These are phyloP conservation scores for Dianthus caryophyllus DNA, from an alignment of 148 eudicot genomes.

Conservation along the genomic window DNA sequence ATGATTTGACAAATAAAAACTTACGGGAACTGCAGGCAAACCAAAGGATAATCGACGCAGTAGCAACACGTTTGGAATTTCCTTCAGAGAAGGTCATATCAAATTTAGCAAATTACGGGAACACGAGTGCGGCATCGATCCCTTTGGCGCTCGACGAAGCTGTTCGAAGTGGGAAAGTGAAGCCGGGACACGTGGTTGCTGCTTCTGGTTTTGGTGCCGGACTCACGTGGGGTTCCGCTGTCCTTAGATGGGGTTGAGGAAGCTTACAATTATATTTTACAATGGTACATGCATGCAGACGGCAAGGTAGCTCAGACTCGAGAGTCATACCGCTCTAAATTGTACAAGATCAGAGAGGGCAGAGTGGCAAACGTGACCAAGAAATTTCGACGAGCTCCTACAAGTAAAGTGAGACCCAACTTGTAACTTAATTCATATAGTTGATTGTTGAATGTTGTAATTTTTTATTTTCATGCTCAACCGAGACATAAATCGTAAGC, in stretches of 20 bases:
- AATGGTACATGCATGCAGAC: background rate
- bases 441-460: slow-evolving; percentile 7
- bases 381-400: slow-evolving; percentile 7
- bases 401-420: slow-evolving; percentile 10
- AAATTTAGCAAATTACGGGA: slow-evolving; percentile 84
- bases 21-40: slow-evolving; percentile 61
- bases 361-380: background rate
- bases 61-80: slow-evolving; percentile 65
- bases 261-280: background rate
- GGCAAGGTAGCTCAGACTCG: slow-evolving; percentile 3
- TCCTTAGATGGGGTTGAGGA: slow-evolving; percentile 69
- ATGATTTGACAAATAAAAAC: background rate
- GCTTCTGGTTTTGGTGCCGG: slow-evolving; percentile 97
- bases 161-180: slow-evolving; percentile 72
- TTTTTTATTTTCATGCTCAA: slow-evolving; percentile 10
- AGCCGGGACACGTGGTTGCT: slow-evolving; percentile 76
- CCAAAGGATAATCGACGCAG: slow-evolving; percentile 88
- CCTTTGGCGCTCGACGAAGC: slow-evolving; percentile 95
- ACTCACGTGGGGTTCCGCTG: slow-evolving; percentile 93
- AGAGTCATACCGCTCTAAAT: background rate
- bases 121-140: slow-evolving; percentile 93
- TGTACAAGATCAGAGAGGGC: slow-evolving; percentile 12
- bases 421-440: background rate
- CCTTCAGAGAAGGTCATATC: slow-evolving; percentile 80
- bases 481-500: slow-evolving; percentile 11